Base-by-base conservation (phyloP, 2,329 filamentous ascomycete genomes). In the Colletotrichum coccodes region DNA sequence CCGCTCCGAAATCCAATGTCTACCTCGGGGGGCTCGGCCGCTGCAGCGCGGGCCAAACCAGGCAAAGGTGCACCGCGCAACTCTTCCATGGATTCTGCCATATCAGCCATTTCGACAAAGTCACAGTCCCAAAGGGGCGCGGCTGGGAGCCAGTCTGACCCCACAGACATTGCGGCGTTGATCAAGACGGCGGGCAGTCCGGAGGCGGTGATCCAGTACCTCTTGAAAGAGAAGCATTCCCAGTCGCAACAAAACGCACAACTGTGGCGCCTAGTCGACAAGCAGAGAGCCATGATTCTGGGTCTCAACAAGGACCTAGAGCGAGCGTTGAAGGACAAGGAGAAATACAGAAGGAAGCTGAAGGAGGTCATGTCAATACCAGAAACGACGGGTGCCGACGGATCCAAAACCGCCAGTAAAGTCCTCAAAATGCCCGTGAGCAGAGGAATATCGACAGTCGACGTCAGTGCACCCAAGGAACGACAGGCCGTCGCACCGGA, bases 271-370 rank as follows among this genome's bases (percentile, higher is more conserved):
- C 83, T 99, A 53, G 94, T 99, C 57, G 95, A 98, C 79, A 98
- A 99, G 83, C 96, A 99, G 80, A 88, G 95, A 71, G 90, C 94
- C 18, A 95, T 99, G 90, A 94, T 99, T 62, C 81, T 97, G 23
- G 95, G 95, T 8, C 85, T 99, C 71, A 98, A 98, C 77, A 97
- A 96, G 79, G 96, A 99, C 77, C 84, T 99, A 14, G 95, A 98
- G 79, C 90, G 93, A 60, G 91, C 95, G 1, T 80, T 97, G 72
- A 97, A 97, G 78, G 96, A 98, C 73, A 98, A 98, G 80, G 95
- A 98, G 73, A 92, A 92, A 74, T 98, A 98, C 77, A 90, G 93
- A 74, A 95, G 92, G 79, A 97, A 96, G 80, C 79, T 97, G 49
- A 97, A 97, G 79, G 95, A 98, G 64, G 80, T 89, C 9, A 79